Evolutionary conservation across 306 rosid genomes (phyloP), one percentile per base, ranked within the genome.

Genomic region (Begonia masoniana): DNA sequence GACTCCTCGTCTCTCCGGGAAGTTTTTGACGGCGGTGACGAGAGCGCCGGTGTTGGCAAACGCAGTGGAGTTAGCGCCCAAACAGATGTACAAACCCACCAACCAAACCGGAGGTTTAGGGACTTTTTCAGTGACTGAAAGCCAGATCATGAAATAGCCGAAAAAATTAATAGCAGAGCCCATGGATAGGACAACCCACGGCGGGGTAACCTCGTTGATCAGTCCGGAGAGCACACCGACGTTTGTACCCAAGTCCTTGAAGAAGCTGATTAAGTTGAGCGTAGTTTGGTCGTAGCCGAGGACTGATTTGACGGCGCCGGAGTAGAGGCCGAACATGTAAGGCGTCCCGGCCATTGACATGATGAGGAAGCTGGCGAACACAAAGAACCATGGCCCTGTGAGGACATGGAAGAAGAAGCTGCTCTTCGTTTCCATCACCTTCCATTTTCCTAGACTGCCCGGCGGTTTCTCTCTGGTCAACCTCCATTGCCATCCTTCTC

Each of bases 261-360:
- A 89, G 78, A 89, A 89, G 50, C 95, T 71, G 2, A 89, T 71
- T 10, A 85, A 74, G 50, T 85, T 80, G 26, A 89, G 85, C 5
- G 97, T 89, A 13, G 73, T 60, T 54, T 89, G 97, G 76, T 89
- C 97, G 47, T 89, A 89, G 14, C 71, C 97, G 0, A 89, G 75
- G 2, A 72, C 50, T 0, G 0, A 0, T 57, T 85, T 89, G 42
- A 89, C 78, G 46, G 73, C 94, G 12, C 57, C 3, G 5, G 97
- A 89, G 77, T 89, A 89, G 0, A 78, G 56, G 12, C 78, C 72
- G 56, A 89, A 89, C 91, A 85, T 74, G 78, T 85, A 89, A 57
- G 91, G 82, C 54, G 91, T 82, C 4, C 97, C 97, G 13, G 94
- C 68, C 2, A 72, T 80, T 7, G 94, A 51, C 97, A 85, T 85